Percentiles rank a stretch among this genome's conserved stretches.
phyloP scores from a whole-genome alignment of 73 alveolate genomes.

The Effrenium voratum region DNA sequence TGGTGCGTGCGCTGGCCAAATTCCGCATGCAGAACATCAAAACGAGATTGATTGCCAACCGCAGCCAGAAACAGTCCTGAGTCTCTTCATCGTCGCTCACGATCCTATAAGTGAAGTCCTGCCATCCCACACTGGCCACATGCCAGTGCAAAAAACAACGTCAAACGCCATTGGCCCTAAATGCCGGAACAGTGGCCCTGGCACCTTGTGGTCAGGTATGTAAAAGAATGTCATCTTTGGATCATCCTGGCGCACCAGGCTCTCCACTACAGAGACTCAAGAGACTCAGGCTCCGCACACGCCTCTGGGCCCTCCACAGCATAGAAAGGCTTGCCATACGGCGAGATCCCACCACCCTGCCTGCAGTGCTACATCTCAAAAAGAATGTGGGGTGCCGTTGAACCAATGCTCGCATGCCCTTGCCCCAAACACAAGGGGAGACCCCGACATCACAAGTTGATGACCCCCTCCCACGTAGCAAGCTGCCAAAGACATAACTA shows the following conservation, averaged over 20 bases:
- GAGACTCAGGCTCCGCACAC: not conserved
- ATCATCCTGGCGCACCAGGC: not conserved
- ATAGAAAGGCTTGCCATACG: constrained; percentile 84
- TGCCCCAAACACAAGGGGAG: too few species aligned
- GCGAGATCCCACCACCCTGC: constrained; percentile 39
- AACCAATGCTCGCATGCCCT: too few species aligned
- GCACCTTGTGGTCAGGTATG: constrained; percentile 83
- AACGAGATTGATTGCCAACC: not conserved
- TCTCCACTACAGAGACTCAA: not conserved
- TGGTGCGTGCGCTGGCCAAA: not conserved
- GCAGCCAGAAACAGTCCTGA: not conserved
- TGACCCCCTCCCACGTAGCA: too few species aligned
- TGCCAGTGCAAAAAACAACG: too few species aligned
- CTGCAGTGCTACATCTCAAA: not conserved
- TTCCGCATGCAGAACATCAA: not conserved
- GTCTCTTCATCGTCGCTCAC: constrained; percentile 84
- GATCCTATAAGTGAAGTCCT: constrained; percentile 65
- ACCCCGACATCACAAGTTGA: too few species aligned
- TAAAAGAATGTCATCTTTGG: constrained; percentile 75
- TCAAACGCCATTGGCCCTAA: not conserved
- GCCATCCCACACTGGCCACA: not conserved
- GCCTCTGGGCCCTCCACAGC: constrained; percentile 60
- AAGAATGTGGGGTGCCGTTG: too few species aligned
- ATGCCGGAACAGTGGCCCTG: not conserved
- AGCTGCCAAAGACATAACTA: too few species aligned